Evolutionary conservation across 495 filamentous ascomycete species (phyloP).

Genomic region (Letharia columbiana): DNA sequence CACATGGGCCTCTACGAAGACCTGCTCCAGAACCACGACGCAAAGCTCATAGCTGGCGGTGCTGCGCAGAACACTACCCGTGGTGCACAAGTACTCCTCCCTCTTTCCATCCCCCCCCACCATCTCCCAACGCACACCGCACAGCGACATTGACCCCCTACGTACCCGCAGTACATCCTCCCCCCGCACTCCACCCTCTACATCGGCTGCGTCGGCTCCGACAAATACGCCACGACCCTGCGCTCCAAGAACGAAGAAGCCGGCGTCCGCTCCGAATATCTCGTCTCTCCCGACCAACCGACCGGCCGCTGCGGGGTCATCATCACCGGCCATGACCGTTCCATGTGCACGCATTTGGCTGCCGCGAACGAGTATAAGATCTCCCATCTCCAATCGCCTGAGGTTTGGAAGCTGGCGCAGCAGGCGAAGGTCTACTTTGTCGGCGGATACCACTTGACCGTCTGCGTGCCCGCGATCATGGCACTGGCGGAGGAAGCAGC

Average conservation of each 20-base stretch:
- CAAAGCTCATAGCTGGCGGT: constrained; percentile 91
- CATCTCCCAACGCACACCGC: constrained; percentile 1
- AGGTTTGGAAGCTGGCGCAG: constrained; percentile 87
- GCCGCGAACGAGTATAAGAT: constrained; percentile 96
- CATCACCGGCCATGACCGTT: constrained; percentile 89
- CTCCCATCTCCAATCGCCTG: constrained; percentile 81
- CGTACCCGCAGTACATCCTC: constrained; percentile 65
- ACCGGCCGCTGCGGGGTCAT: constrained; percentile 94
- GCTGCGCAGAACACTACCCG: constrained; percentile 98
- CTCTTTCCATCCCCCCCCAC: not conserved
- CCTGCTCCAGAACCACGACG: constrained; percentile 72
- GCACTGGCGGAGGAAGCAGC: constrained; percentile 86
- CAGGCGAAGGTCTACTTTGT: constrained; percentile 83
- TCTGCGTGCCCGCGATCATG: constrained; percentile 81
- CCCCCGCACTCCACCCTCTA: constrained; percentile 78
- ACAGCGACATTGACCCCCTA: not conserved
- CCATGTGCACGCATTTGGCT: constrained; percentile 89
- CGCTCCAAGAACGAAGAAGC: constrained; percentile 68
- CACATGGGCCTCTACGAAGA: constrained; percentile 88
- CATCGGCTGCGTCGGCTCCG: constrained; percentile 84
- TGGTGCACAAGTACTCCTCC: constrained; percentile 60
- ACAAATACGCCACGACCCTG: constrained; percentile 84
- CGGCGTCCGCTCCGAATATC: constrained; percentile 88
- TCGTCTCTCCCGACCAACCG: constrained; percentile 65
- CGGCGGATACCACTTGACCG: constrained; percentile 82